Percentiles rank a stretch among this genome's conserved stretches.
Conservation (phyloP, 345 rosid genomes). For the Fremontodendron californicum region DNA sequence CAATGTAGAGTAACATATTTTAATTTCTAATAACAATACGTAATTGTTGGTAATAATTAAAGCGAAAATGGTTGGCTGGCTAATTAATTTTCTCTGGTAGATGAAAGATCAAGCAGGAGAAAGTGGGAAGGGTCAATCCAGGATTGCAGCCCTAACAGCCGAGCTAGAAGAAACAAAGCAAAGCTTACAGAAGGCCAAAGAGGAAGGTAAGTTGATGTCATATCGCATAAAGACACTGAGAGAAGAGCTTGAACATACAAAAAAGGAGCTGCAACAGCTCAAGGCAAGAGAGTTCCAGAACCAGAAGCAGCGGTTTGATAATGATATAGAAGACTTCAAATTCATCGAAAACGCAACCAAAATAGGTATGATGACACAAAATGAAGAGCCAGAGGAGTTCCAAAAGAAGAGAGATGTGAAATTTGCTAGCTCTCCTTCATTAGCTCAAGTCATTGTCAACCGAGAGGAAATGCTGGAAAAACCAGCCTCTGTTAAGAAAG, state of each 20-base stretch:
- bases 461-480: slow-evolving; percentile 28
- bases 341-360: slow-evolving; percentile 33
- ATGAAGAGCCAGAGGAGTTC: slow-evolving; percentile 31
- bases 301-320: slow-evolving; percentile 26
- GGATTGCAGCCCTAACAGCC: slow-evolving; percentile 26
- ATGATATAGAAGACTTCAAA: slow-evolving; percentile 44
- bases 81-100: slow-evolving; percentile 8
- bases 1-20: background rate
- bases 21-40: background rate
- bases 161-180: slow-evolving; percentile 61
- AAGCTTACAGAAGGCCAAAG: slow-evolving; percentile 39
- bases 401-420: slow-evolving; percentile 57
- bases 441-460: slow-evolving; percentile 37
- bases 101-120: slow-evolving; percentile 24
- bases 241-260: slow-evolving; percentile 46
- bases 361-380: slow-evolving; percentile 16
- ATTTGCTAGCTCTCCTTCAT: slow-evolving; percentile 57
- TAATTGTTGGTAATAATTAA: background rate
- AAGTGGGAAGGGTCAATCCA: slow-evolving; percentile 25
- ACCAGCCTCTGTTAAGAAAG: slow-evolving; percentile 29
- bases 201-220: slow-evolving; percentile 39
- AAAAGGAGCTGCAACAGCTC: slow-evolving; percentile 39
- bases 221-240: slow-evolving; percentile 31
- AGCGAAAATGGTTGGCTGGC: background rate
- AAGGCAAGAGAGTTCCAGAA: slow-evolving; percentile 25